phyloP scores from a whole-genome alignment of 2,329 filamentous ascomycete genomes.

The Apiospora marii region DNA sequence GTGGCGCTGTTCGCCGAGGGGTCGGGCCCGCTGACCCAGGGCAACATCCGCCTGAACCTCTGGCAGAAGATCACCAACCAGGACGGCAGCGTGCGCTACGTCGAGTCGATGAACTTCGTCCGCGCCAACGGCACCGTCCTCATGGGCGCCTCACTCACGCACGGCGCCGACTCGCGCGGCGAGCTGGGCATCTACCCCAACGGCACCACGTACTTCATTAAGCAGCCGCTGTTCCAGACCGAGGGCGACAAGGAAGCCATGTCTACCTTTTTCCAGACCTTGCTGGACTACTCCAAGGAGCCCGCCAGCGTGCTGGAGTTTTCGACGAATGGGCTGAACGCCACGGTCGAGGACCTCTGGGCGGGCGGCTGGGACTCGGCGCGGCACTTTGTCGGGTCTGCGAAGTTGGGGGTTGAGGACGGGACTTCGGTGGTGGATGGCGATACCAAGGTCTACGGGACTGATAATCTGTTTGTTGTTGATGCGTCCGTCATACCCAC shows the following conservation, averaged over 20 bases:
- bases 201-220: conserved; percentile 35
- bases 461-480: conserved; percentile 73
- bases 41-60: conserved; percentile 34
- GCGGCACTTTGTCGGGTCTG: conserved; percentile 50
- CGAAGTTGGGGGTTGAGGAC: conserved; percentile 64
- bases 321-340: not conserved
- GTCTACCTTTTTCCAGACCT: conserved; percentile 14
- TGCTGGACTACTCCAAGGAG: conserved; percentile 30
- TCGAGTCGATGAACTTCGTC: conserved; percentile 35
- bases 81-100: conserved; percentile 36
- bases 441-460: conserved; percentile 71
- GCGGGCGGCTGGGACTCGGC: not conserved
- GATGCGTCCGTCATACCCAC: conserved; percentile 75
- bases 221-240: conserved; percentile 35
- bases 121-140: conserved; percentile 32
- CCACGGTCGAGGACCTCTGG: not conserved
- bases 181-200: conserved; percentile 34
- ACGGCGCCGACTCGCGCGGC: conserved; percentile 36
- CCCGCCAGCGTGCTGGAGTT: not conserved
- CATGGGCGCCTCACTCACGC: conserved; percentile 36
- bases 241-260: conserved; percentile 33
- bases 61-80: conserved; percentile 35
- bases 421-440: conserved; percentile 68
- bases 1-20: conserved; percentile 33
- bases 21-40: conserved; percentile 36